A percentile compares a stretch with the other conserved stretches of the same genome.
phyloP scores from a whole-genome alignment of 2,329 filamentous ascomycete species.

The Talaromyces verruculosus region DNA sequence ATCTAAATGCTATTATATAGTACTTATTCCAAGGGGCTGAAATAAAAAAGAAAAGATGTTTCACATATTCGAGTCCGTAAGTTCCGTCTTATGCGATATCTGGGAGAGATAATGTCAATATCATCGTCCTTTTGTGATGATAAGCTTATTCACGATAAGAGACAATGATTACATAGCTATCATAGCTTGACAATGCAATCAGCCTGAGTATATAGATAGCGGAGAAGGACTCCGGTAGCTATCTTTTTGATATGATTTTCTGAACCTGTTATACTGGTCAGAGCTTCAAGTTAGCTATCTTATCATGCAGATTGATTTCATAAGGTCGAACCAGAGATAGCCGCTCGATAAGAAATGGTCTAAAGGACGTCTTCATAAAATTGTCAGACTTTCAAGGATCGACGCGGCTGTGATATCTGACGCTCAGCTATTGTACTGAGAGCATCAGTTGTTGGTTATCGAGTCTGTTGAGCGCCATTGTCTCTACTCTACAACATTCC shows the following conservation, averaged over 20 bases:
- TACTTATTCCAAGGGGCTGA: background rate
- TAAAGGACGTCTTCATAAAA: background rate
- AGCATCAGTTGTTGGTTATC: background rate
- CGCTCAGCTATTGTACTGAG: background rate
- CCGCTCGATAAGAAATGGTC: background rate
- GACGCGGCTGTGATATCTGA: too few relatives aligned
- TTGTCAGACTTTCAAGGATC: background rate
- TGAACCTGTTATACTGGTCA: background rate
- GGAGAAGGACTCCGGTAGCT: background rate
- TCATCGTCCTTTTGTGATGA: background rate
- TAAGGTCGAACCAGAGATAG: background rate
- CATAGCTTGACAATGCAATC: background rate
- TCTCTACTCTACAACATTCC: background rate
- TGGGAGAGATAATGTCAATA: background rate
- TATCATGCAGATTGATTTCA: background rate
- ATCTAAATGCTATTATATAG: background rate
- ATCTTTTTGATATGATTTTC: background rate
- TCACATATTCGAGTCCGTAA: background rate
- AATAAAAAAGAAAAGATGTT: background rate
- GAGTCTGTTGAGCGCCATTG: background rate
- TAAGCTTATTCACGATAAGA: background rate
- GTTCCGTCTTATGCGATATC: background rate
- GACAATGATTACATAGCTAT: background rate
- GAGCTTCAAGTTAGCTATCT: background rate
- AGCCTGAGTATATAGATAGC: background rate